Evolutionary conservation across 2,329 filamentous ascomycete genomes (phyloP).

Genomic region (Penicillium sp.): DNA sequence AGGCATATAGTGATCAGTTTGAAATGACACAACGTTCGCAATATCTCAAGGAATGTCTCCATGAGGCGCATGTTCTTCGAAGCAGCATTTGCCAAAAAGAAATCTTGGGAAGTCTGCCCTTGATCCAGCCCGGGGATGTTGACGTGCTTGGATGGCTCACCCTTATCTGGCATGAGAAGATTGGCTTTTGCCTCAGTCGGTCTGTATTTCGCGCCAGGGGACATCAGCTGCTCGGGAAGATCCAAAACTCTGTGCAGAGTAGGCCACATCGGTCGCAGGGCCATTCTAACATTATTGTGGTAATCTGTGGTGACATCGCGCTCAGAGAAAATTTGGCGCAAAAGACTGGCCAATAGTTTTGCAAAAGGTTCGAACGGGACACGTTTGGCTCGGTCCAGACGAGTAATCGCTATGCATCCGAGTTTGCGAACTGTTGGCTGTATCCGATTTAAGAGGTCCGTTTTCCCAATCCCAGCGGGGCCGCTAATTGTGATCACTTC

Average conservation of each 20-base stretch:
- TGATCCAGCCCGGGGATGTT: slow-evolving; percentile 29
- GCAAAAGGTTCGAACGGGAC: slow-evolving; percentile 56
- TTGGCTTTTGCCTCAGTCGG: slow-evolving; percentile 26
- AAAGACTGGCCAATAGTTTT: slow-evolving; percentile 52
- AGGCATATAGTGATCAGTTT: slow-evolving; percentile 82
- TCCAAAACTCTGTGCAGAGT: slow-evolving; percentile 51
- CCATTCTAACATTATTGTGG: slow-evolving; percentile 49
- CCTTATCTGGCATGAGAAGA: slow-evolving; percentile 27
- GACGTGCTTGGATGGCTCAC: slow-evolving; percentile 25
- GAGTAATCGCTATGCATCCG: slow-evolving; percentile 54
- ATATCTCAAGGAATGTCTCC: slow-evolving; percentile 77
- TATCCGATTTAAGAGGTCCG: slow-evolving; percentile 51
- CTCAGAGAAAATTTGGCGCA: slow-evolving; percentile 58
- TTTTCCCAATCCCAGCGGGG: slow-evolving; percentile 52
- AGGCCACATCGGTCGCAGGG: slow-evolving; percentile 51
- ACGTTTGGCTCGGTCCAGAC: slow-evolving; percentile 52
- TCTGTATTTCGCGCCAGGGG: slow-evolving; percentile 31
- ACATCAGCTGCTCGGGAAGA: slow-evolving; percentile 57
- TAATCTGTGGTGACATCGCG: slow-evolving; percentile 54
- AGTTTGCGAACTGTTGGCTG: slow-evolving; percentile 49
- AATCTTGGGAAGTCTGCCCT: slow-evolving; percentile 32
- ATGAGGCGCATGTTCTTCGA: slow-evolving; percentile 60
- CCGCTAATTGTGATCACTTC: slow-evolving; percentile 53
- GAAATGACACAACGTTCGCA: slow-evolving; percentile 69
- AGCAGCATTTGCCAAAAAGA: slow-evolving; percentile 34